Evolutionary conservation across 352 stramenopile genomes (phyloP).

Genomic region (Halophytophthora batemanensis): DNA sequence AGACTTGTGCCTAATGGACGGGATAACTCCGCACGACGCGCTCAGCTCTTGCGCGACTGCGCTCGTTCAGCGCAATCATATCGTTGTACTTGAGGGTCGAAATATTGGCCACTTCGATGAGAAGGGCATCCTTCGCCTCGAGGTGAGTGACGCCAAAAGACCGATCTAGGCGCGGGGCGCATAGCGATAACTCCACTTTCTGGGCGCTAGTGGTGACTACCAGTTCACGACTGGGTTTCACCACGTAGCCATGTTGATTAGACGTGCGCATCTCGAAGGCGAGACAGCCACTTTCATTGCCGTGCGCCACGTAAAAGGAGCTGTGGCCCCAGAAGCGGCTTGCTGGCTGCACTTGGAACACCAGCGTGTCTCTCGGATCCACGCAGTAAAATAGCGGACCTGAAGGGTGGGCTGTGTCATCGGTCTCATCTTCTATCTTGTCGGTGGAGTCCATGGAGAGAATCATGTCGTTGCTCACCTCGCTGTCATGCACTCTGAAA

Average conservation of each 20-base stretch:
- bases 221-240: no score
- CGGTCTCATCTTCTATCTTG: not conserved
- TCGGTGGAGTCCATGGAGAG: conserved; percentile 19
- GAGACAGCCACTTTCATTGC: conserved; percentile 42
- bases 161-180: conserved; percentile 26
- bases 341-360: no score
- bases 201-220: conserved; percentile 55
- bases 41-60: conserved; percentile 29
- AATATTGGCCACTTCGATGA: conserved; percentile 63
- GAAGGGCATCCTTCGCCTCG: no score
- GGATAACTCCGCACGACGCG: conserved; percentile 40
- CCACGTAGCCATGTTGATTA: no score
- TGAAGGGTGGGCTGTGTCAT: no score
- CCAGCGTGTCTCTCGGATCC: conserved; percentile 39
- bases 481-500: conserved; percentile 20
- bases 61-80: conserved; percentile 38
- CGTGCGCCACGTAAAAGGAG: conserved; percentile 65
- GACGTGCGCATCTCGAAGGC: conserved; percentile 75
- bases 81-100: conserved; percentile 32
- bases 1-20: conserved; percentile 24
- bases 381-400: conserved; percentile 35
- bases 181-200: conserved; percentile 53
- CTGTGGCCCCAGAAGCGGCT: no score
- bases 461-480: conserved; percentile 27
- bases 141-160: conserved; percentile 37